Conservation (phyloP, 2,329 filamentous ascomycete genomes). For the Parastagonospora avenae region DNA sequence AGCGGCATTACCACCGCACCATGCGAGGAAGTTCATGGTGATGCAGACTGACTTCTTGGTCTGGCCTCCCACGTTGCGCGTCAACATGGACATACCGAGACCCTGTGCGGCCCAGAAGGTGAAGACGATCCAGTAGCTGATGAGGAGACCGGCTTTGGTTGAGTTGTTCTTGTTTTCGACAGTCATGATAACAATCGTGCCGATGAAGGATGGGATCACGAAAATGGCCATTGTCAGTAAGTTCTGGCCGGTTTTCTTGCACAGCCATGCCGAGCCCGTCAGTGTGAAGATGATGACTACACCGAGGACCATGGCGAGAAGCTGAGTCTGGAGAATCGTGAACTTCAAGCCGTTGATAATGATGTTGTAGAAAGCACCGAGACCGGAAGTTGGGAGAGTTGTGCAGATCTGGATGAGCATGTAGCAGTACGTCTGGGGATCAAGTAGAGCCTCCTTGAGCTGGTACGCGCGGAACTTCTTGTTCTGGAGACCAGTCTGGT, state of each 20-base stretch:
- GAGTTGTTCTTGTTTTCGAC: slow-evolving; percentile 63
- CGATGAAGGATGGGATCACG: slow-evolving; percentile 71
- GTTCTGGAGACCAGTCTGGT: slow-evolving; percentile 55
- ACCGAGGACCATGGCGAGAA: slow-evolving; percentile 76
- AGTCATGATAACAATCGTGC: slow-evolving; percentile 73
- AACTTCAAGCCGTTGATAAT: slow-evolving; percentile 74
- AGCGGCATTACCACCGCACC: slow-evolving; percentile 71
- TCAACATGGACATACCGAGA: slow-evolving; percentile 69
- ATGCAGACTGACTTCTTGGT: slow-evolving; percentile 74
- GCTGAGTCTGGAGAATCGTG: slow-evolving; percentile 68
- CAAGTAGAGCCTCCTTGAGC: slow-evolving; percentile 62
- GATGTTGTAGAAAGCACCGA: slow-evolving; percentile 75
- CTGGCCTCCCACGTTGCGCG: slow-evolving; percentile 72
- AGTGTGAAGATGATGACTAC: slow-evolving; percentile 75
- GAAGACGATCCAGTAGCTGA: slow-evolving; percentile 76
- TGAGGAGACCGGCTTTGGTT: slow-evolving; percentile 69
- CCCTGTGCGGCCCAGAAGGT: slow-evolving; percentile 79
- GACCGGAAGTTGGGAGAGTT: slow-evolving; percentile 72
- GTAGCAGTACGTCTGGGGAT: slow-evolving; percentile 65
- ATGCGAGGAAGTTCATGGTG: slow-evolving; percentile 72
- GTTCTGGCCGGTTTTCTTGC: slow-evolving; percentile 72
- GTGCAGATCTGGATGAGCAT: slow-evolving; percentile 71
- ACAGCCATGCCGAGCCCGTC: slow-evolving; percentile 68
- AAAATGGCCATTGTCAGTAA: slow-evolving; percentile 69
- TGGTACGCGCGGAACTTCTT: slow-evolving; percentile 59